Conservation (phyloP, 345 rosid species). For the Gossypium longicalyx region DNA sequence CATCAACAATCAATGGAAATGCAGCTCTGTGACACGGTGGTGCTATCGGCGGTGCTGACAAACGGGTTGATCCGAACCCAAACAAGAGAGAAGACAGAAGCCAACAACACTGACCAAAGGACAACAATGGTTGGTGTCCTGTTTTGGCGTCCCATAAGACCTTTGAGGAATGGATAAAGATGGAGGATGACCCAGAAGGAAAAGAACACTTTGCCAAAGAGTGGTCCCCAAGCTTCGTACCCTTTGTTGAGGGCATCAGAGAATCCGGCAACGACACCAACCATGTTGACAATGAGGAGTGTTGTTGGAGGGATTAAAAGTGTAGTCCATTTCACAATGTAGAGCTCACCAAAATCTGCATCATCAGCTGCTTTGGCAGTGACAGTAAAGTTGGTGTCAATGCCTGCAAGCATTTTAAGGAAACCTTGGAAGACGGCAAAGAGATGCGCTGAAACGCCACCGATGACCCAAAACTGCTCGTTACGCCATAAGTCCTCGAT, state of each 20-base stretch:
- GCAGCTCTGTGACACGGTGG: conserved; percentile 44
- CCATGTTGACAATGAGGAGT: conserved; percentile 75
- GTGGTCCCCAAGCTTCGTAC: conserved; percentile 96
- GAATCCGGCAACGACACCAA: conserved; percentile 98
- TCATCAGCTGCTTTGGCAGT: conserved; percentile 90
- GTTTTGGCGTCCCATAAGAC: conserved; percentile 99
- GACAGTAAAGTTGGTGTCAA: conserved; percentile 97
- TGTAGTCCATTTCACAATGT: conserved; percentile 90
- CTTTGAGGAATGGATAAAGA: conserved; percentile 97
- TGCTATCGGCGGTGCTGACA: conserved; percentile 29
- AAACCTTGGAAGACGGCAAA: conserved; percentile 96
- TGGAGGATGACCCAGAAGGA: conserved; percentile 96
- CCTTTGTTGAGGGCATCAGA: conserved; percentile 97
- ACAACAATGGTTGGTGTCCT: conserved; percentile 92
- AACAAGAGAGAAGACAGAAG: conserved; percentile 90
- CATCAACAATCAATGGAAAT: conserved; percentile 73
- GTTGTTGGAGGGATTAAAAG: conserved; percentile 88
- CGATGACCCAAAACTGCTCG: conserved; percentile 95
- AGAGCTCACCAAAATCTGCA: conserved; percentile 87
- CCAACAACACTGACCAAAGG: conserved; percentile 90
- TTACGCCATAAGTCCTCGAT: conserved; percentile 94
- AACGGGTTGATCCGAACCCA: conserved; percentile 96
- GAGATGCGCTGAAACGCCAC: conserved; percentile 96
- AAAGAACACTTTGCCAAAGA: conserved; percentile 90
- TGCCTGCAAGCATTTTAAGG: conserved; percentile 82